A percentile compares a stretch with the other conserved stretches of the same genome.
Evolutionary conservation across 768 basidiomycete genomes (phyloP).

Genomic region (Agaricus bisporus): DNA sequence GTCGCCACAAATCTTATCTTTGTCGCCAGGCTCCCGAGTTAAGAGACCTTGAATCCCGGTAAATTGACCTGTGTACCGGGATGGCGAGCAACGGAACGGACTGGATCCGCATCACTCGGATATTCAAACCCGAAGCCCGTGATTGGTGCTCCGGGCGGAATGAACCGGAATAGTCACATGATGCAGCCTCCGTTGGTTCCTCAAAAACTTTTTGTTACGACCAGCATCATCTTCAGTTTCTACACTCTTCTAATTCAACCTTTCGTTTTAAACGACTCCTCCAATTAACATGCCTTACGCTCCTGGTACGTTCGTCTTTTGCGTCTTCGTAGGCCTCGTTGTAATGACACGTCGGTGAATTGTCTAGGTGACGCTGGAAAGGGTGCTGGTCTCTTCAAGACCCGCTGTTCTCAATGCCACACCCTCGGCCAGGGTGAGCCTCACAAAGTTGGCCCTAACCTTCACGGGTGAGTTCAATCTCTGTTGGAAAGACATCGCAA

Average conservation of each 20-base stretch:
- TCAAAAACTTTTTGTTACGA: conserved; percentile 21
- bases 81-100: conserved; percentile 1
- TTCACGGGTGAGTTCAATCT: conserved; percentile 66
- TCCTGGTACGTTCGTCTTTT: conserved; percentile 26
- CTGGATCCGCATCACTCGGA: conserved; percentile 4
- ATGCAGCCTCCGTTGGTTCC: conserved; percentile 8
- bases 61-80: neutral
- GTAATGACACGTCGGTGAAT: neutral
- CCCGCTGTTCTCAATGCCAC: conserved; percentile 93
- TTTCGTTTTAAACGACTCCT: neutral
- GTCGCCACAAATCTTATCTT: no score
- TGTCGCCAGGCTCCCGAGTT: no score
- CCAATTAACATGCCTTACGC: conserved; percentile 31
- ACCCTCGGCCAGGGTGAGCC: conserved; percentile 72
- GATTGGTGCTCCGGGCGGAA: conserved; percentile 24
- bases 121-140: conserved; percentile 11
- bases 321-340: neutral
- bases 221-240: conserved; percentile 13
- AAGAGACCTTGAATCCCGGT: neutral
- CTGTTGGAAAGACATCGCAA: neutral
- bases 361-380: conserved; percentile 72
- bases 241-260: conserved; percentile 18
- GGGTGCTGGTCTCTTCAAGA: conserved; percentile 96
- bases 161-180: conserved; percentile 27
- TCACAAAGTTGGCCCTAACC: conserved; percentile 92